Percentiles rank a stretch among this genome's conserved stretches.
Evolutionary conservation across 139 green algal species (phyloP).

Genomic region (Astrephomene gubernaculifera): DNA sequence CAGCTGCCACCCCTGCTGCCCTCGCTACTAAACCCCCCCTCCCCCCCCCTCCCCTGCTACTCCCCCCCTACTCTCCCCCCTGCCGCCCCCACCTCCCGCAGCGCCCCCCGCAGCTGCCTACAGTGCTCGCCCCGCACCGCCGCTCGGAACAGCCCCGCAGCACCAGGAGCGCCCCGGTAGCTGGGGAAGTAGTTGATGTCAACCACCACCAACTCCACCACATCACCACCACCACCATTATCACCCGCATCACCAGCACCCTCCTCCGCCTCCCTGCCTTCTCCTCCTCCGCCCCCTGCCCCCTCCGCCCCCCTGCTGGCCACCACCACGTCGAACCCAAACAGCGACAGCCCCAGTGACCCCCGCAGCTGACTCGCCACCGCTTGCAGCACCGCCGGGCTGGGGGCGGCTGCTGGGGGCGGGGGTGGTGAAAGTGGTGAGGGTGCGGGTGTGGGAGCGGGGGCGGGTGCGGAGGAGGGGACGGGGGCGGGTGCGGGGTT

Average conservation of each 20-base stretch:
- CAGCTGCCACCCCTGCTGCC: background rate
- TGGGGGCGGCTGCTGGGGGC: slow-evolving; percentile 27
- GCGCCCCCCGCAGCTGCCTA: background rate
- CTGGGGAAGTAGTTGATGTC: slow-evolving; percentile 87
- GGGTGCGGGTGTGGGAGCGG: no score
- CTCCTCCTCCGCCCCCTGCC: background rate
- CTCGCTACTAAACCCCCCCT: background rate
- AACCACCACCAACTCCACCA: slow-evolving; percentile 58
- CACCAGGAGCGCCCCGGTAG: slow-evolving; percentile 62
- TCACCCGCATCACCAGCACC: background rate
- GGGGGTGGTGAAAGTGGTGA: no score
- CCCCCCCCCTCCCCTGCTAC: background rate
- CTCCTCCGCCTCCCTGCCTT: background rate
- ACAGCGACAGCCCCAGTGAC: slow-evolving; percentile 73
- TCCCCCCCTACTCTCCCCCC: background rate
- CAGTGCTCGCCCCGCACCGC: background rate
- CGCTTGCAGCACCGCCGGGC: slow-evolving; percentile 46
- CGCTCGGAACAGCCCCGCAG: slow-evolving; percentile 40
- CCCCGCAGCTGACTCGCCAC: slow-evolving; percentile 55
- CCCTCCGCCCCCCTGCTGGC: background rate
- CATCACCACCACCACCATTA: background rate
- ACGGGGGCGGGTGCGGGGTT: no score
- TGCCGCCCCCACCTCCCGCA: background rate
- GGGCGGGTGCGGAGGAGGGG: no score
- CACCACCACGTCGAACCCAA: slow-evolving; percentile 81